A percentile compares a stretch with the other conserved stretches of the same genome.
Conservation (phyloP, 352 stramenopile species). For the Globisporangium polare region DNA sequence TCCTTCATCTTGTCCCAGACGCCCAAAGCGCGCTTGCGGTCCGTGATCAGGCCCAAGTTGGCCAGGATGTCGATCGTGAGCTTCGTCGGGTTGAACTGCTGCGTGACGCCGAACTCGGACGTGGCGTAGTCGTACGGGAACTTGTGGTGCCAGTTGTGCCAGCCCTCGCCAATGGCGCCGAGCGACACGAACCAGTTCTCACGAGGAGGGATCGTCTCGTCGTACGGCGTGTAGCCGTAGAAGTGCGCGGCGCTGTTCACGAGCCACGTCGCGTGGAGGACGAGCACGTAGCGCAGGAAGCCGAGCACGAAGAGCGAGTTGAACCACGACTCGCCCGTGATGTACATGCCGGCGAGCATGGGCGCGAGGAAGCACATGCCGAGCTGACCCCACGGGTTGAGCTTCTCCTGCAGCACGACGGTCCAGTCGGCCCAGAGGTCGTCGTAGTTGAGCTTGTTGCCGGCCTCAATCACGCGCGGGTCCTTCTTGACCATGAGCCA, state of each 20-base stretch:
- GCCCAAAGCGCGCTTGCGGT: constrained; percentile 92
- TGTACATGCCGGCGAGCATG: constrained; percentile 82
- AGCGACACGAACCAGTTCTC: constrained; percentile 98
- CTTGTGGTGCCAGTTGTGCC: constrained; percentile 99
- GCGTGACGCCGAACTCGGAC: constrained; percentile 94
- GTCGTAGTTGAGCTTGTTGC: constrained; percentile 94
- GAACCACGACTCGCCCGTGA: constrained; percentile 93
- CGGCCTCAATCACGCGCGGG: constrained; percentile 84
- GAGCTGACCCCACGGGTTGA: constrained; percentile 97
- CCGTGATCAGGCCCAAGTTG: constrained; percentile 88
- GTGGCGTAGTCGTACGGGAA: constrained; percentile 99
- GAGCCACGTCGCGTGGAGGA: constrained; percentile 98
- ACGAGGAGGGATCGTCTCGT: constrained; percentile 90
- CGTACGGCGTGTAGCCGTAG: constrained; percentile 97
- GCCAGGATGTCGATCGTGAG: constrained; percentile 95
- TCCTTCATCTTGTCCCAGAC: constrained; percentile 93
- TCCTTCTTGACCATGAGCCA: constrained; percentile 99
- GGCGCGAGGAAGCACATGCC: constrained; percentile 98
- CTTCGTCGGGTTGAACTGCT: constrained; percentile 98
- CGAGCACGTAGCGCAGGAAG: constrained; percentile 91
- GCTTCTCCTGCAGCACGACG: constrained; percentile 94
- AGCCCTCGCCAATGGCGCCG: constrained; percentile 95
- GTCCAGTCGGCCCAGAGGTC: constrained; percentile 96
- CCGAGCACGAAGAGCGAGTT: constrained; percentile 95
- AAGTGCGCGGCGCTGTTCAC: constrained; percentile 98